Percentiles rank a stretch among this genome's conserved stretches.
Conservation (phyloP, 139 green algal genomes). For the Coccomyxa sp. region DNA sequence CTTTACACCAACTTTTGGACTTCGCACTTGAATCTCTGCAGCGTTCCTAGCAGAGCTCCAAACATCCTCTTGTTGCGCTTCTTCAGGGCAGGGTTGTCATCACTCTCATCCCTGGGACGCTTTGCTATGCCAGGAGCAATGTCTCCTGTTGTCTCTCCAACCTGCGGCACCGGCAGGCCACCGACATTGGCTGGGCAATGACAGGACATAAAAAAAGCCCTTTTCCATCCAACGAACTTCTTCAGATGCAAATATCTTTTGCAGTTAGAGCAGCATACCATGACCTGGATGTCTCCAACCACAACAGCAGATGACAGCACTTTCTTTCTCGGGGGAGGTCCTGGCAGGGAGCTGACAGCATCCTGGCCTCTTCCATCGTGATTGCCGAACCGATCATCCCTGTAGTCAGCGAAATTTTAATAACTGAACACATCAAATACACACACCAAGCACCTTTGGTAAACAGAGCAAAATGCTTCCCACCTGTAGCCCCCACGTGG, state of each 20-base stretch:
- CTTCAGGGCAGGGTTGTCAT: constrained; percentile 32
- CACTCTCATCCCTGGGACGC: constrained; percentile 7
- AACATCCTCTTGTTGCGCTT: constrained; percentile 60
- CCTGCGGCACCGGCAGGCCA: neutral
- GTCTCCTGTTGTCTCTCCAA: neutral
- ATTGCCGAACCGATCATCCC: too few species aligned
- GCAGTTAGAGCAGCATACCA: neutral
- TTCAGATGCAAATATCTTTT: too few species aligned
- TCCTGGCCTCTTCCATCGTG: too few species aligned
- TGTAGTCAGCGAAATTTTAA: too few species aligned
- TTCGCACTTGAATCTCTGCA: constrained; percentile 47
- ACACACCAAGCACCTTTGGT: too few species aligned
- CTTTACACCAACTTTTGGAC: too few species aligned
- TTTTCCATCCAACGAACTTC: too few species aligned
- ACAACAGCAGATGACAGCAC: constrained; percentile 20
- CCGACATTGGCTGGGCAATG: neutral
- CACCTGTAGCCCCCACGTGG: too few species aligned
- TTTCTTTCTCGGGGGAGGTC: constrained; percentile 3
- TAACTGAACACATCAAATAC: too few species aligned
- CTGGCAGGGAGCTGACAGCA: neutral
- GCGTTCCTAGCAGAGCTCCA: constrained; percentile 55
- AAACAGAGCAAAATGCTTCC: too few species aligned
- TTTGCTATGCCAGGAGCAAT: constrained; percentile 7
- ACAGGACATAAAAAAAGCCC: neutral
- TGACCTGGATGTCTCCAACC: constrained; percentile 1